Conservation (phyloP, 1,139 yeast species). For the Spathaspora jeffriesii region DNA sequence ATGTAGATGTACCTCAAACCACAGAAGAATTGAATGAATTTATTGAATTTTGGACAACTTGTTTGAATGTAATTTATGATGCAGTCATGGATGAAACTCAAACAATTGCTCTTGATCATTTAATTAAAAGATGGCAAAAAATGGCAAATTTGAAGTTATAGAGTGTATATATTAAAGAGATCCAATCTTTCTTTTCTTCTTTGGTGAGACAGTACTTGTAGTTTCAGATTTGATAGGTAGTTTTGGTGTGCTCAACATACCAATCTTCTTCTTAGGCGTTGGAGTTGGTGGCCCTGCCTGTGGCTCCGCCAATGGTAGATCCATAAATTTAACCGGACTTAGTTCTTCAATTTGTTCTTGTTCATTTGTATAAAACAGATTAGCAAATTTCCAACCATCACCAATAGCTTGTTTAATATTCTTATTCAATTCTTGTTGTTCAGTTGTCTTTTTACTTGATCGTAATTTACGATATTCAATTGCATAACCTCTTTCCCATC, state of each 20-base stretch:
- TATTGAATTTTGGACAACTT: conserved; percentile 51
- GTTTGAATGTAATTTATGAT: conserved; percentile 42
- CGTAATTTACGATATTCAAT: conserved; percentile 8
- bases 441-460: conserved; percentile 6
- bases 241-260: conserved; percentile 5
- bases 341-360: conserved; percentile 6
- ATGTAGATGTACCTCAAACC: conserved; percentile 27
- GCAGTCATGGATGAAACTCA: conserved; percentile 38
- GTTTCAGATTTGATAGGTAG: not conserved
- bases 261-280: conserved; percentile 9
- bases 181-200: conserved; percentile 14
- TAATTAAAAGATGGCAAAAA: conserved; percentile 42
- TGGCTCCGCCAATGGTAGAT: not conserved
- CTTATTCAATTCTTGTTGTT: conserved; percentile 5
- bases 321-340: conserved; percentile 6
- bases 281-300: not conserved
- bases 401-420: conserved; percentile 8
- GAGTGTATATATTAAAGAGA: conserved; percentile 5
- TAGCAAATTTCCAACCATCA: conserved; percentile 12
- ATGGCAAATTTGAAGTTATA: conserved; percentile 12
- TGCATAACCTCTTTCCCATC: conserved; percentile 17
- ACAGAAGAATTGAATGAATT: conserved; percentile 35
- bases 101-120: conserved; percentile 33
- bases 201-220: conserved; percentile 5
- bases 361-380: conserved; percentile 7